phyloP scores from a whole-genome alignment of 2,329 filamentous ascomycete species.

The Fusarium annulatum region DNA sequence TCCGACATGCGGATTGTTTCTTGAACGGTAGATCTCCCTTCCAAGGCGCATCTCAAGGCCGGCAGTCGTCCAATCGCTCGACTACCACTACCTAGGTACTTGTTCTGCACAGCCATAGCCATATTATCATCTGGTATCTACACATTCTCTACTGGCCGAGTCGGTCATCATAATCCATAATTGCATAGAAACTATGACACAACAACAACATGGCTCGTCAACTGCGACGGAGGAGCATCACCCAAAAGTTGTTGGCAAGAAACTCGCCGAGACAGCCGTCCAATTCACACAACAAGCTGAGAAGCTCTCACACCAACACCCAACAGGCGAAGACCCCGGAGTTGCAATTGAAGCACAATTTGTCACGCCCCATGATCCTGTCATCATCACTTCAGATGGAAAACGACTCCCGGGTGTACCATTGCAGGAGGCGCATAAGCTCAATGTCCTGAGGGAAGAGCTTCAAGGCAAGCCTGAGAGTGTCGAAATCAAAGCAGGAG shows the following conservation, averaged over 20 bases:
- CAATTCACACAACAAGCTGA: constrained; percentile 72
- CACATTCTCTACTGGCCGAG: not conserved
- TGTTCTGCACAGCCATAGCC: not conserved
- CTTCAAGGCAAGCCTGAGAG: constrained; percentile 48
- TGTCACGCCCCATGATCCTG: constrained; percentile 76
- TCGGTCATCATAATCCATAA: not conserved
- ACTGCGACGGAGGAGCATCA: constrained; percentile 12
- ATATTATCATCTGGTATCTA: not conserved
- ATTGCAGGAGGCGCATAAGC: constrained; percentile 74
- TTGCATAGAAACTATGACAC: constrained; percentile 20
- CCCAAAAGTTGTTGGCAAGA: constrained; percentile 33
- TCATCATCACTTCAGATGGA: constrained; percentile 76
- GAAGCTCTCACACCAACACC: constrained; percentile 61
- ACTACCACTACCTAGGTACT: not conserved
- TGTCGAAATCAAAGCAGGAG: constrained; percentile 42
- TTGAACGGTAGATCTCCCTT: constrained; percentile 12
- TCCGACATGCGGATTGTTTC: constrained; percentile 22
- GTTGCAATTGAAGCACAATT: constrained; percentile 72
- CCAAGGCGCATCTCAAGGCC: not conserved
- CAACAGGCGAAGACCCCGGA: constrained; percentile 43
- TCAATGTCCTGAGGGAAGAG: constrained; percentile 72
- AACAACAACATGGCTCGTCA: constrained; percentile 20
- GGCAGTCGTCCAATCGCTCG: not conserved
- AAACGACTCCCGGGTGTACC: constrained; percentile 75
- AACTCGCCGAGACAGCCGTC: constrained; percentile 57